A percentile compares a stretch with the other conserved stretches of the same genome.
These are phyloP conservation scores for Paramecium caudatum DNA, from an alignment of 73 alveolate species.

Conservation along the genomic window DNA sequence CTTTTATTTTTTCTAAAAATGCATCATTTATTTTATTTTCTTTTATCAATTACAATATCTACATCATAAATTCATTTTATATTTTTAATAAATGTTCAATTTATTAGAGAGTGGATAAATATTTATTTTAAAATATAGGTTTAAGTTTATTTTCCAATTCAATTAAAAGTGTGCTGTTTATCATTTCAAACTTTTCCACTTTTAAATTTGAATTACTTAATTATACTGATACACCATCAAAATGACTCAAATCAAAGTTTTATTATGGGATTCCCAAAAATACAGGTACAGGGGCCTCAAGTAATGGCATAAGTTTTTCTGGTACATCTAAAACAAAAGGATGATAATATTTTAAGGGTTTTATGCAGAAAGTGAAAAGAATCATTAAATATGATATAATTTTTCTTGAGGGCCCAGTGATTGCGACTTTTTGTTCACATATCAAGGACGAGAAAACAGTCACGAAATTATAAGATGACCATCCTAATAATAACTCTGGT, in stretches of 20 bases:
- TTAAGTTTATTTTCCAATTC: constrained; percentile 19
- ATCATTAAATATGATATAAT: constrained; percentile 48
- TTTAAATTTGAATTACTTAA: background rate
- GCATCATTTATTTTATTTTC: background rate
- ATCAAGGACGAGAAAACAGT: background rate
- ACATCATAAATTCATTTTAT: background rate
- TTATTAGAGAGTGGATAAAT: background rate
- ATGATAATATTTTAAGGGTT: constrained; percentile 59
- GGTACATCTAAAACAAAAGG: constrained; percentile 49
- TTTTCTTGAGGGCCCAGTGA: background rate
- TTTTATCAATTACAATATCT: background rate
- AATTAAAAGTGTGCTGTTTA: background rate
- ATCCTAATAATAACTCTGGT: constrained; percentile 4
- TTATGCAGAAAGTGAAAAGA: background rate
- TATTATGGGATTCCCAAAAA: constrained; percentile 5
- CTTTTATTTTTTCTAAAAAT: constrained; percentile 2
- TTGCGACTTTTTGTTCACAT: constrained; percentile 37
- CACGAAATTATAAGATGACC: background rate
- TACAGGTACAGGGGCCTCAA: constrained; percentile 69
- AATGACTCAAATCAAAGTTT: background rate
- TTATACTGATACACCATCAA: background rate
- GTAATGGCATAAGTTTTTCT: background rate
- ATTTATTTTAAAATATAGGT: background rate
- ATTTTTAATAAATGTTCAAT: background rate
- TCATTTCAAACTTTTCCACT: background rate